phyloP scores from a whole-genome alignment of 495 filamentous ascomycete species.

The Aspergillus ellipticus region DNA sequence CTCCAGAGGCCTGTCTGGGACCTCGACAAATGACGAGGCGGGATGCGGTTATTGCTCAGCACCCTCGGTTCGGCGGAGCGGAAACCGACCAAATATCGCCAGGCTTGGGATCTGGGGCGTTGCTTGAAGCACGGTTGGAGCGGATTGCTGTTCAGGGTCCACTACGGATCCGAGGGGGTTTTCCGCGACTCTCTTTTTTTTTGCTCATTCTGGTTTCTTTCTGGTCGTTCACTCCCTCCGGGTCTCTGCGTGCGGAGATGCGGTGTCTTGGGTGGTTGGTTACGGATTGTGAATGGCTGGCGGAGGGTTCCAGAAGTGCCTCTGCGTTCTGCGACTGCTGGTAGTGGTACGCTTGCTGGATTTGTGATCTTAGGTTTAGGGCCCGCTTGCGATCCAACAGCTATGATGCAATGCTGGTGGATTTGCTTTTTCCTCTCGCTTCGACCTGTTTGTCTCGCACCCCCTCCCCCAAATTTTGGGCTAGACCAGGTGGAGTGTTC shows the following conservation, averaged over 20 bases:
- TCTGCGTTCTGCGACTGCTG: neutral
- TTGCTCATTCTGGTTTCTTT: neutral
- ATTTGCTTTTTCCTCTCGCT: neutral
- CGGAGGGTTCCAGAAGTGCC: conserved; percentile 4
- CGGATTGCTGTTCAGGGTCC: neutral
- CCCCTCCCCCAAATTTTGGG: neutral
- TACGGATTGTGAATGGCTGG: neutral
- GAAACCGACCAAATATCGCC: neutral
- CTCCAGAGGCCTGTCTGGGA: neutral
- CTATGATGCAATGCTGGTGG: conserved; percentile 1
- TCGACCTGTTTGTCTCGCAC: neutral
- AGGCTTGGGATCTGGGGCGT: neutral
- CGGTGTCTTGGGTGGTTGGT: neutral
- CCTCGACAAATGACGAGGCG: neutral
- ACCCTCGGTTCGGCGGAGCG: conserved; percentile 14
- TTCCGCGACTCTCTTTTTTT: neutral
- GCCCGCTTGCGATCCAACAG: neutral
- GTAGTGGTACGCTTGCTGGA: neutral
- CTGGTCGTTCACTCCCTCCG: neutral
- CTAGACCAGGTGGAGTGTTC: neutral
- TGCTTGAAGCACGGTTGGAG: neutral
- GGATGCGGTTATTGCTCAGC: neutral
- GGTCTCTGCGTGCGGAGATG: neutral
- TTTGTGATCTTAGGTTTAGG: conserved; percentile 3
- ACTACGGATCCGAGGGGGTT: neutral